Percentiles rank a stretch among this genome's conserved stretches.
Conservation (phyloP, 306 rosid species). For the Pueraria montana region DNA sequence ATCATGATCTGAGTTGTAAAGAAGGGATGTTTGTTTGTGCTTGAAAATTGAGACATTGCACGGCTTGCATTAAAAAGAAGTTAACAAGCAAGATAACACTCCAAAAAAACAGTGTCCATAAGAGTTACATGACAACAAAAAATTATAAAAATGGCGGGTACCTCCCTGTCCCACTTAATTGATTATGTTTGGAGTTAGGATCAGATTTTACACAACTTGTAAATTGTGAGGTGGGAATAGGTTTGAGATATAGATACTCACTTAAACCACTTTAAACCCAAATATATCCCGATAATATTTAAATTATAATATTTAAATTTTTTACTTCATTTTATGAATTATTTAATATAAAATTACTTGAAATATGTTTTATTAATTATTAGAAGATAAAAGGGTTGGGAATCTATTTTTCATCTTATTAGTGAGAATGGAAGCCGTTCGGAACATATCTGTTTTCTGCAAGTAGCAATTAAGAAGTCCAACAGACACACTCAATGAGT, state of each 20-base stretch:
- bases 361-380: neutral
- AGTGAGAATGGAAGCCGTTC: neutral
- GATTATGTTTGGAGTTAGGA: neutral
- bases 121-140: neutral
- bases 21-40: neutral
- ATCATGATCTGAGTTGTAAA: neutral
- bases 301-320: neutral
- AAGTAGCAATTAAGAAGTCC: neutral
- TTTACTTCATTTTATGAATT: neutral
- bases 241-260: neutral
- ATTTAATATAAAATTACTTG: neutral
- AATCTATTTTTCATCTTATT: neutral
- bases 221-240: neutral
- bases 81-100: neutral
- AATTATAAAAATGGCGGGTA: neutral
- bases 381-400: neutral
- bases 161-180: neutral
- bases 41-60: neutral
- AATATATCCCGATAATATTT: neutral
- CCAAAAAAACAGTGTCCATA: neutral
- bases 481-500: neutral
- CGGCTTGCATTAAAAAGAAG: neutral
- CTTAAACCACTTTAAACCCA: neutral
- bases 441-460: neutral
- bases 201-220: neutral